Percentiles rank a stretch among this genome's conserved stretches.
phyloP scores from a whole-genome alignment of 129 eudicot genomes.

The Heracleum sosnowskyi region DNA sequence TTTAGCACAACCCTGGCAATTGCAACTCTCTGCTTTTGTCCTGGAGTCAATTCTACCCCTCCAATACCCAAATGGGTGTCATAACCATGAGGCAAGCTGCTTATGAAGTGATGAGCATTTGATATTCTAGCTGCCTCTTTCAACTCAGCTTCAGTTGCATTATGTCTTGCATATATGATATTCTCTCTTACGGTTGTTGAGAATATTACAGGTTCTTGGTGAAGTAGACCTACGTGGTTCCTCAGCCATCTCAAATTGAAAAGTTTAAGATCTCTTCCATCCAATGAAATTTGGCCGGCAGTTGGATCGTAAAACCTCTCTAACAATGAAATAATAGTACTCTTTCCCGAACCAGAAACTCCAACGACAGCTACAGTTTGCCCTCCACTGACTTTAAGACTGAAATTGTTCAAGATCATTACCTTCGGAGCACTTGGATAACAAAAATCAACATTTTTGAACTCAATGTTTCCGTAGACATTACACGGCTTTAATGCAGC shows the following conservation, averaged over 20 bases:
- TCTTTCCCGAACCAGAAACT: constrained; percentile 64
- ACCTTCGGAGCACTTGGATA: constrained; percentile 44
- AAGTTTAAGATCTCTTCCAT: constrained; percentile 43
- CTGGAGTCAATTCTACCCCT: constrained; percentile 51
- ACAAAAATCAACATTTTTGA: constrained; percentile 41
- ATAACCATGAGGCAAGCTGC: constrained; percentile 60
- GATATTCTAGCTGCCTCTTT: constrained; percentile 61
- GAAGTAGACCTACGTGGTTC: constrained; percentile 52
- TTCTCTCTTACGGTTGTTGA: constrained; percentile 64
- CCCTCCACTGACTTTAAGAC: constrained; percentile 46
- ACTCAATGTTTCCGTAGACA: constrained; percentile 52
- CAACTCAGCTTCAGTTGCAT: constrained; percentile 55
- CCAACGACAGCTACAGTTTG: constrained; percentile 60
- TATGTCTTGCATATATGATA: constrained; percentile 41
- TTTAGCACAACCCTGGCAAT: constrained; percentile 58
- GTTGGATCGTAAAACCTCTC: constrained; percentile 55
- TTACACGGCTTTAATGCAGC: constrained; percentile 44
- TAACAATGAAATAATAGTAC: constrained; percentile 47
- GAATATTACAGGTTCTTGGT: constrained; percentile 59
- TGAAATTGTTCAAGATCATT: constrained; percentile 45
- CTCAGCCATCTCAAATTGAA: constrained; percentile 57
- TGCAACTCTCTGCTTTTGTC: constrained; percentile 49
- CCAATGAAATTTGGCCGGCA: constrained; percentile 42
- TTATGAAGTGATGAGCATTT: constrained; percentile 60
- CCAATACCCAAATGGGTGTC: constrained; percentile 49